phyloP scores from a whole-genome alignment of 345 rosid species.

The Arabis alpina region DNA sequence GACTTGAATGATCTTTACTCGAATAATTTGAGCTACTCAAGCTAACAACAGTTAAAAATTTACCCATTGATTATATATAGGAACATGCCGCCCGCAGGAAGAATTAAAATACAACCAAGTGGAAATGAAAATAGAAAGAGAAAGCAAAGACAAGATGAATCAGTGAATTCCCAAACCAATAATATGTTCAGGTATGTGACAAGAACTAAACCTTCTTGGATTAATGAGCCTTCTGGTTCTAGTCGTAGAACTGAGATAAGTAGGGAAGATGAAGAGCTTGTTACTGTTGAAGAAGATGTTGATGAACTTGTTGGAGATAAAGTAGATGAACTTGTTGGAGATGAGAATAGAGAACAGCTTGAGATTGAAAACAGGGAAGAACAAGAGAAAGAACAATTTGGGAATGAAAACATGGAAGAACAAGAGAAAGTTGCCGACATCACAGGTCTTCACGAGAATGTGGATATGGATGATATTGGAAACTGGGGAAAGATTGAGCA shows the following conservation, averaged over 20 bases:
- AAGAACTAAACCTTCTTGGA: background rate
- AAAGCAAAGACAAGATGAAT: background rate
- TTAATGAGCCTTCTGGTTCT: background rate
- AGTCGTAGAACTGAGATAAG: background rate
- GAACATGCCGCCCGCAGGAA: background rate
- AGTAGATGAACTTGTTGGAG: too few species aligned
- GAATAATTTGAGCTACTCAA: too few species aligned
- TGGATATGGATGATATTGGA: slow-evolving; percentile 10
- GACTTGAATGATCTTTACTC: too few species aligned
- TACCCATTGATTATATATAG: too few species aligned
- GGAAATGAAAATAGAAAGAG: background rate
- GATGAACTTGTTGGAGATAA: background rate
- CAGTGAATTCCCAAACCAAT: background rate
- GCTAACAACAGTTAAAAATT: too few species aligned
- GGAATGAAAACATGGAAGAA: slow-evolving; percentile 1
- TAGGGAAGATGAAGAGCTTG: background rate
- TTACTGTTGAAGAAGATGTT: background rate
- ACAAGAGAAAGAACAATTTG: background rate
- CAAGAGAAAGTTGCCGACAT: background rate
- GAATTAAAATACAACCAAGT: background rate
- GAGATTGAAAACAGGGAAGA: too few species aligned
- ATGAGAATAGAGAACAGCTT: background rate
- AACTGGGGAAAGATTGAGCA: too few species aligned
- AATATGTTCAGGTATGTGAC: slow-evolving; percentile 11
- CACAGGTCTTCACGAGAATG: background rate